Evolutionary conservation across 352 stramenopile genomes (phyloP).

Genomic region (Phytophthora pseudosyringae): DNA sequence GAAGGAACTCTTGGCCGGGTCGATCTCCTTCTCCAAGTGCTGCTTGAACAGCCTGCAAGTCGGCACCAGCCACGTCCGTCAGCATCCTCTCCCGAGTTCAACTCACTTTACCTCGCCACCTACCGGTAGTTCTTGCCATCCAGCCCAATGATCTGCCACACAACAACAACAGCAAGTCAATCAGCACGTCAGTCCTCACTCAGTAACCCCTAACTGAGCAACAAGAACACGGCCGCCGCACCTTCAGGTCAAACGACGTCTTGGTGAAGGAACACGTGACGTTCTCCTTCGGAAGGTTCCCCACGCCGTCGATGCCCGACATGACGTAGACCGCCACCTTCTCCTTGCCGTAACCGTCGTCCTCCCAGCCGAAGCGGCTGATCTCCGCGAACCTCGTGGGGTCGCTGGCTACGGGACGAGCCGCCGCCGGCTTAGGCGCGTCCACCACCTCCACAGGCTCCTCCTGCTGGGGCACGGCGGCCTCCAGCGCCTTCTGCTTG

Average conservation of each 20-base stretch:
- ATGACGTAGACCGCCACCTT: slow-evolving; percentile 87
- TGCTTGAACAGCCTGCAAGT: slow-evolving; percentile 65
- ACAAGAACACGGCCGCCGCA: slow-evolving; percentile 16
- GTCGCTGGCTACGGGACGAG: slow-evolving; percentile 35
- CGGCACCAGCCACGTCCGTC: neutral
- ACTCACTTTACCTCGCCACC: neutral
- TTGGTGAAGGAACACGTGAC: slow-evolving; percentile 83
- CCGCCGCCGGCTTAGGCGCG: slow-evolving; percentile 24
- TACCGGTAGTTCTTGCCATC: slow-evolving; percentile 77
- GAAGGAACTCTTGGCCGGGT: slow-evolving; percentile 74
- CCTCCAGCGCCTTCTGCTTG: slow-evolving; percentile 65
- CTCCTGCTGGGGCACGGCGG: slow-evolving; percentile 25
- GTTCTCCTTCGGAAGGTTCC: slow-evolving; percentile 71
- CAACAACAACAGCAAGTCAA: neutral
- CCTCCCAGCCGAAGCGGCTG: slow-evolving; percentile 86
- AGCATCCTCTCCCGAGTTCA: neutral
- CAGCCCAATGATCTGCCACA: slow-evolving; percentile 60
- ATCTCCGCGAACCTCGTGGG: slow-evolving; percentile 82
- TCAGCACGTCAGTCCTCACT: neutral
- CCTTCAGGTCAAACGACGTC: slow-evolving; percentile 86
- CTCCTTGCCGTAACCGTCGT: slow-evolving; percentile 88
- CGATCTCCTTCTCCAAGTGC: slow-evolving; percentile 86
- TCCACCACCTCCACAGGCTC: slow-evolving; percentile 35
- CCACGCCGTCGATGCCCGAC: slow-evolving; percentile 83
- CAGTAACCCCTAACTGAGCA: neutral